Percentiles rank a stretch among this genome's conserved stretches.
Evolutionary conservation across 257 asterid species (phyloP).

Genomic region (Ilex aquifolium): DNA sequence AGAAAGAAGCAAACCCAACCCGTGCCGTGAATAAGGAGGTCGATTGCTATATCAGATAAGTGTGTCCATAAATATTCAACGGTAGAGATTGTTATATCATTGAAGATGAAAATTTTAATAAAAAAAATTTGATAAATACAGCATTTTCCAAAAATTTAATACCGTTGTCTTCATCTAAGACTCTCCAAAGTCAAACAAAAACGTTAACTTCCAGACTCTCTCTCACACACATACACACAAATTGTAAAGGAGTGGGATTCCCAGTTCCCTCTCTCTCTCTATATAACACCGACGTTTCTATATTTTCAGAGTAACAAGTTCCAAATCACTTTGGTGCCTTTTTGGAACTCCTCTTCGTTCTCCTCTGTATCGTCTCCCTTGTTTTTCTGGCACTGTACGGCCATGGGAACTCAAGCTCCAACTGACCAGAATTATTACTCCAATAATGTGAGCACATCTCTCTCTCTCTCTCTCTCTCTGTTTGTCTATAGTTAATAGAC

Average conservation of each 20-base stretch:
- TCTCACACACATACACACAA: neutral
- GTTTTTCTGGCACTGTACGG: neutral
- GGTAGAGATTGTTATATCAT: no score
- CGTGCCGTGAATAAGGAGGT: no score
- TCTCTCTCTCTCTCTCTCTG: neutral
- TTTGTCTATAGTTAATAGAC: no score
- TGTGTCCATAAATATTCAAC: no score
- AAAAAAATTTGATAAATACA: no score
- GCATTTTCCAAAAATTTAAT: no score
- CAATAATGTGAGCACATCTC: slow-evolving; percentile 21
- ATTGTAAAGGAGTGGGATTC: no score
- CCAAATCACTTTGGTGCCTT: neutral
- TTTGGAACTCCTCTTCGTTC: neutral
- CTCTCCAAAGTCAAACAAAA: slow-evolving; percentile 23
- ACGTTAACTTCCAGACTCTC: slow-evolving; percentile 18
- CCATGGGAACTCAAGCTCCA: slow-evolving; percentile 36
- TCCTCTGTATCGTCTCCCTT: neutral
- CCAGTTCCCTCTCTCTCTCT: neutral
- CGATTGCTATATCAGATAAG: no score
- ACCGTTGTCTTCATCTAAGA: no score
- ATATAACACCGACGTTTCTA: neutral
- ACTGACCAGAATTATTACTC: slow-evolving; percentile 14
- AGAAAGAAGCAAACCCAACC: no score
- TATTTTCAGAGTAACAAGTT: slow-evolving; percentile 1
- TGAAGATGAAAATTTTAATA: no score